Conservation (phyloP, 2,329 filamentous ascomycete genomes). For the Colletotrichum kahawae region DNA sequence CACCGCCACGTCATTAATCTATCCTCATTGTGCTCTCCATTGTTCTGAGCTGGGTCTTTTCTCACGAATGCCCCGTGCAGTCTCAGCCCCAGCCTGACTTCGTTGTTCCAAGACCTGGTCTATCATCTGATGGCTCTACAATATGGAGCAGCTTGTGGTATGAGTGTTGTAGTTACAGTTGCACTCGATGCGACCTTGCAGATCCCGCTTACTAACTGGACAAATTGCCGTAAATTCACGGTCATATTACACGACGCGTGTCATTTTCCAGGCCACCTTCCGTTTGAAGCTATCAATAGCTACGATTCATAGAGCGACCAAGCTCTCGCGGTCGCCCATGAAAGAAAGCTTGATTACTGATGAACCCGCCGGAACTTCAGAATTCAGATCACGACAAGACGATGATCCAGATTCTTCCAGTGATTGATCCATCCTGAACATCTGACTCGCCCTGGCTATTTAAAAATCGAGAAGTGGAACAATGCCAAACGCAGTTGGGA, state of each 20-base stretch:
- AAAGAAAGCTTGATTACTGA: background rate
- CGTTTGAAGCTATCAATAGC: background rate
- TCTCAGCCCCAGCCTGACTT: background rate
- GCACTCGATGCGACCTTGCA: background rate
- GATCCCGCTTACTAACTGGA: background rate
- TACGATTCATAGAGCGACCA: background rate
- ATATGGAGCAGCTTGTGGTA: background rate
- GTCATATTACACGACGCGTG: background rate
- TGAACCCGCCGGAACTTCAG: background rate
- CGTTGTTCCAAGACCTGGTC: background rate
- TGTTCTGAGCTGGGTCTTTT: background rate
- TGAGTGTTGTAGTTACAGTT: background rate
- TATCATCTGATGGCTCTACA: background rate
- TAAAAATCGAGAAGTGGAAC: too few relatives aligned
- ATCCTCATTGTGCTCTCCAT: background rate
- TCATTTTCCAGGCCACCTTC: background rate
- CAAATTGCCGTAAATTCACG: background rate
- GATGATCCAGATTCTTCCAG: background rate
- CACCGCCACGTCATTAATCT: background rate
- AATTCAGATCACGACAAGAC: background rate
- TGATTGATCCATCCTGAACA: too few relatives aligned
- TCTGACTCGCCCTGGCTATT: too few relatives aligned
- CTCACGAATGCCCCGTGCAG: background rate
- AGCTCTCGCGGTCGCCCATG: background rate
- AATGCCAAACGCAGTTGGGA: too few relatives aligned